phyloP scores from a whole-genome alignment of 2,329 filamentous ascomycete species.

The Xylariales sp. region DNA sequence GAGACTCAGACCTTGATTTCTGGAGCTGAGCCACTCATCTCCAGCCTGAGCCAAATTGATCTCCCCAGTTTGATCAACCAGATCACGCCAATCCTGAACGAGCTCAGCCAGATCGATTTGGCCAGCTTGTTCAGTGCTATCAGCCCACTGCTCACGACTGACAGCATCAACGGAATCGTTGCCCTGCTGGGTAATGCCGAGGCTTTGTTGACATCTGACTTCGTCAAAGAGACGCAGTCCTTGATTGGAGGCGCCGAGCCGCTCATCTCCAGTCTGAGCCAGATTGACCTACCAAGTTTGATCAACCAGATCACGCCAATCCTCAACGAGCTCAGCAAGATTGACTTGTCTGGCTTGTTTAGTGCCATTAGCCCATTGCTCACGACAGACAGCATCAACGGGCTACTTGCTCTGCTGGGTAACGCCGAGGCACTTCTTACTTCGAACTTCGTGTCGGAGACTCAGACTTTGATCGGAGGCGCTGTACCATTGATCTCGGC shows the following conservation, averaged over 20 bases:
- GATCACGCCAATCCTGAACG: conserved; percentile 22
- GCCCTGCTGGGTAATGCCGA: conserved; percentile 27
- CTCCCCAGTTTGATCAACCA: conserved; percentile 17
- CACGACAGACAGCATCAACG: conserved; percentile 23
- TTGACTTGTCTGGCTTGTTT: conserved; percentile 14
- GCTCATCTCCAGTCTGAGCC: conserved; percentile 12
- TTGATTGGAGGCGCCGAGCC: conserved; percentile 20
- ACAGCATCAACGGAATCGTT: conserved; percentile 26
- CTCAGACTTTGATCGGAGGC: conserved; percentile 20
- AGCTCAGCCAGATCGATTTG: conserved; percentile 22
- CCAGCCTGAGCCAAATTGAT: conserved; percentile 11
- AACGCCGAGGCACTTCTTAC: conserved; percentile 24
- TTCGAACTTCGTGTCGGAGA: conserved; percentile 17
- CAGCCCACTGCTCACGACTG: conserved; percentile 26
- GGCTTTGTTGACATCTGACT: conserved; percentile 20
- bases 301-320: conserved; percentile 22
- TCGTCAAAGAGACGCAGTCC: conserved; percentile 22
- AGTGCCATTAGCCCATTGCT: conserved; percentile 26
- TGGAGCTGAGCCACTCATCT: conserved; percentile 7
- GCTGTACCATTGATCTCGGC: conserved; percentile 21
- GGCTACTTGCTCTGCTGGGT: conserved; percentile 20
- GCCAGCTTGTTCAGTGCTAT: conserved; percentile 25
- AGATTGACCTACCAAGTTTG: conserved; percentile 22
- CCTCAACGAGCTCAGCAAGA: conserved; percentile 22
- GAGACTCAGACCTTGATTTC: conserved; percentile 15